Evolutionary conservation across 495 filamentous ascomycete species (phyloP), one percentile per base, ranked within the genome.

Genomic region (Hyaloscypha hepaticicola): DNA sequence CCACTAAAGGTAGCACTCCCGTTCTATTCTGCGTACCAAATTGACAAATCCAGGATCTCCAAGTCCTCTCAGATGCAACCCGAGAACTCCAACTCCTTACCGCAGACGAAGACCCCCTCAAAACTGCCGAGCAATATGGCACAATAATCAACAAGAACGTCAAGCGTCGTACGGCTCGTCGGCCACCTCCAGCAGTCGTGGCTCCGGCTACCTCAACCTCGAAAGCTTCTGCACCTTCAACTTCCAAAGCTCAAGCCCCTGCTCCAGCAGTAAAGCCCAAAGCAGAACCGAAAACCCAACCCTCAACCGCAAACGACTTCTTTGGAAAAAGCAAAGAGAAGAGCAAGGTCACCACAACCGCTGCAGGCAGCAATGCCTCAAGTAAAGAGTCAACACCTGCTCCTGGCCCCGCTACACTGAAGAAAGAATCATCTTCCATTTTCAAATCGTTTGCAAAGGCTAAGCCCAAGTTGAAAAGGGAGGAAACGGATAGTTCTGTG

Each of bases 391-490:
- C 55, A 11, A 68, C 66, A 27, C 69, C 69, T 19, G 53, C 59
- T 76, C 38, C 38, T 1, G 38, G 38, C 38, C 45, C 60, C 9
- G 60, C 79, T 19, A 68, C 82, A 1, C 61, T 83, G 14, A 91
- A 91, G 72, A 82, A 82, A 21, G 85, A 87, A 69, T 77, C 81
- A 69, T 82, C 84, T 19, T 86, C 84, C 62, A 84, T 96, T 27
- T 92, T 95, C 75, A 90, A 88, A 69, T 89, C 92, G 1, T 96
- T 96, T 73, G 89, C 91, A 7, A 96, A 91, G 70, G 82, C 88
- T 3, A 91, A 90, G 49, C 78, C 90, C 0, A 88, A 84, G 65
- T 70, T 80, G n/a, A 85, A 85, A 70, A 79, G 80, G 64, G 77
- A 84, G 61, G 72, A 76, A 1, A 78, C 84, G 5, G 70, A 75